Evolutionary conservation across 164 flowering plant species (phyloP), one percentile per base, ranked within the genome.

Genomic region (Tinospora cordifolia): DNA sequence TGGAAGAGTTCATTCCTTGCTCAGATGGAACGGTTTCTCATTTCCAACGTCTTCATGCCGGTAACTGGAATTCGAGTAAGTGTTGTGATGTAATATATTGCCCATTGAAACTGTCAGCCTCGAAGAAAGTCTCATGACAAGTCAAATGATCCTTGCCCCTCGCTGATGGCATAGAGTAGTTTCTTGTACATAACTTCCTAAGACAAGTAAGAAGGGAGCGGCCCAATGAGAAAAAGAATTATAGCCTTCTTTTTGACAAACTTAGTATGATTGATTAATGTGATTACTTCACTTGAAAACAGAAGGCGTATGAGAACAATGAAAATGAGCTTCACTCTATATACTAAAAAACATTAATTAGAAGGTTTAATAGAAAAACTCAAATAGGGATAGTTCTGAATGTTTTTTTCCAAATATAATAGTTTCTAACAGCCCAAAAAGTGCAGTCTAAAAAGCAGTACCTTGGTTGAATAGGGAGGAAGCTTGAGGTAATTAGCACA

Each of bases 401-500:
- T 1, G 4, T 30, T 30, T 30, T 30, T 30, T 30, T 30, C 36
- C 4, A 30, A 30, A 30, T 30, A 1, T 30, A 2, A 30, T 2
- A 54, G 36, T 39, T 63, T 64, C 19, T 2, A 30, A 19, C 36
- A 13, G 19, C 11, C 44, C 36, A 34, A 7, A 58, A 58, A 21
- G 14, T 27, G 21, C n/a, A 14, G 7, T 7, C 38, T 63, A 40
- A 65, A 47, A 65, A 6, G n/a, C 3, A 12, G 36, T 80, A 95
- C 99, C 97, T 95, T 95, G 62, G 97, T 90, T 6, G 99, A 92
- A 76, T 95, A 95, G 3, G 99, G 94, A 72, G 99, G 99, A 62
- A 95, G 97, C 77, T 95, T 95, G 71, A 95, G 85, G 84, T 95
- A 95, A 84, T 95, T 95, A 57, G 99, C 99, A 81, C 99, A 95